Evolutionary conservation across 129 eudicot genomes (phyloP).

Genomic region (Logfia minima): DNA sequence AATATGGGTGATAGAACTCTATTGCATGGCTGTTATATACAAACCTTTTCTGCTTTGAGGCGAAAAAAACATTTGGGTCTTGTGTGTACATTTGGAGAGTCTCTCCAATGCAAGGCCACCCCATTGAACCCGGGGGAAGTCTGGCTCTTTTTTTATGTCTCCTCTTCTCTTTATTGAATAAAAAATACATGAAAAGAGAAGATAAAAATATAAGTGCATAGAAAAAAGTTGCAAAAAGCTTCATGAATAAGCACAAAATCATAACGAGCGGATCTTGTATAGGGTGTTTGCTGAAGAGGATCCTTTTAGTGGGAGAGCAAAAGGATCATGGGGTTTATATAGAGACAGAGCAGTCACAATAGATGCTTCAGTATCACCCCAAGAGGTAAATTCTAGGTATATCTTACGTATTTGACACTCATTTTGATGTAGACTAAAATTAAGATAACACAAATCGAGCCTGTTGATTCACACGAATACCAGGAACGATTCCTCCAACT

Average conservation of each 20-base stretch:
- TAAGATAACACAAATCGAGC: too few relatives aligned
- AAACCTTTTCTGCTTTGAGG: slow-evolving; percentile 67
- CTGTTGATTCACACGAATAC: too few relatives aligned
- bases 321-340: slow-evolving; percentile 43
- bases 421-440: too few relatives aligned
- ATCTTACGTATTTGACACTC: slow-evolving; percentile 27
- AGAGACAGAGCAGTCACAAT: slow-evolving; percentile 29
- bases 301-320: slow-evolving; percentile 16
- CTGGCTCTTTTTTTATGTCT: slow-evolving; percentile 35
- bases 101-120: slow-evolving; percentile 79
- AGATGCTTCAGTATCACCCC: slow-evolving; percentile 14
- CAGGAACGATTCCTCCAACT: too few relatives aligned
- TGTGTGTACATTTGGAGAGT: slow-evolving; percentile 72
- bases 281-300: slow-evolving; percentile 18
- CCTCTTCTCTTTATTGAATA: slow-evolving; percentile 38
- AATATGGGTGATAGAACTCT: not conserved
- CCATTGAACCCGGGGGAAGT: slow-evolving; percentile 85
- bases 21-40: not conserved
- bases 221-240: slow-evolving; percentile 33
- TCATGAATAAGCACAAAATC: slow-evolving; percentile 24
- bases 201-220: slow-evolving; percentile 45
- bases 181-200: slow-evolving; percentile 41
- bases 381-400: slow-evolving; percentile 27
- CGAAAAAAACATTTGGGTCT: slow-evolving; percentile 64
- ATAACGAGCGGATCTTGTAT: not conserved